A percentile compares a stretch with the other conserved stretches of the same genome.
These are phyloP conservation scores for Penicillium sp. DNA, from an alignment of 2,329 filamentous ascomycete genomes.

Conservation along the genomic window DNA sequence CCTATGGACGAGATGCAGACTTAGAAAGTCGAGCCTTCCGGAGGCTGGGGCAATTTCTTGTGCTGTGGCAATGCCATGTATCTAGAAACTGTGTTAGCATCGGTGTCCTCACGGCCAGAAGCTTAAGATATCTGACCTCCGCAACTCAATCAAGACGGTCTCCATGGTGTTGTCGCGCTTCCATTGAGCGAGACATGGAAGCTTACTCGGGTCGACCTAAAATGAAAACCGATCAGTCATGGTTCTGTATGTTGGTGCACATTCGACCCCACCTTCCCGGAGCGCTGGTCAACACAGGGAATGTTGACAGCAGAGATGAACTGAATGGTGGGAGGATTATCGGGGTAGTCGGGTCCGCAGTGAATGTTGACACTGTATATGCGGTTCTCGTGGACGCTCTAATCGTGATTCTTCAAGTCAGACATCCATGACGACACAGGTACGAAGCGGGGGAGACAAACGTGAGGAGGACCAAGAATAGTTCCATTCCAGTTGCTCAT, in stretches of 20 bases:
- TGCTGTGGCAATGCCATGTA: slow-evolving; percentile 90
- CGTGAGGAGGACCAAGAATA: slow-evolving; percentile 92
- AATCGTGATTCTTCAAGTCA: slow-evolving; percentile 18
- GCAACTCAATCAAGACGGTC: slow-evolving; percentile 81
- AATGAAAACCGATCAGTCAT: slow-evolving; percentile 7
- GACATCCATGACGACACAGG: slow-evolving; percentile 1
- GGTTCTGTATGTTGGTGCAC: background rate
- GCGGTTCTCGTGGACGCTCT: slow-evolving; percentile 96
- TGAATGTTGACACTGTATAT: slow-evolving; percentile 98
- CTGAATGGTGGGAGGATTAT: slow-evolving; percentile 81
- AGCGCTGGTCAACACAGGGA: slow-evolving; percentile 81
- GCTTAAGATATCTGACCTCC: slow-evolving; percentile 56
- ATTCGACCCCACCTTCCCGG: slow-evolving; percentile 62
- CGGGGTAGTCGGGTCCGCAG: slow-evolving; percentile 86
- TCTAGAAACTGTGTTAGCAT: slow-evolving; percentile 49
- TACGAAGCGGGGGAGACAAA: slow-evolving; percentile 49
- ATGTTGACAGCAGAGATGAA: slow-evolving; percentile 95
- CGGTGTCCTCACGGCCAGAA: slow-evolving; percentile 16
- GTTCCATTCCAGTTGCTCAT: slow-evolving; percentile 99
- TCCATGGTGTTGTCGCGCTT: slow-evolving; percentile 94
- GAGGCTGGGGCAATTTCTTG: slow-evolving; percentile 93
- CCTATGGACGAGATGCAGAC: slow-evolving; percentile 19
- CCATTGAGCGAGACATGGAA: slow-evolving; percentile 86
- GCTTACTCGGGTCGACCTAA: slow-evolving; percentile 76
- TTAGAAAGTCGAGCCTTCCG: slow-evolving; percentile 71